phyloP scores from a whole-genome alignment of 1,139 yeast species.

The Saccharomycopsis hybrid region DNA sequence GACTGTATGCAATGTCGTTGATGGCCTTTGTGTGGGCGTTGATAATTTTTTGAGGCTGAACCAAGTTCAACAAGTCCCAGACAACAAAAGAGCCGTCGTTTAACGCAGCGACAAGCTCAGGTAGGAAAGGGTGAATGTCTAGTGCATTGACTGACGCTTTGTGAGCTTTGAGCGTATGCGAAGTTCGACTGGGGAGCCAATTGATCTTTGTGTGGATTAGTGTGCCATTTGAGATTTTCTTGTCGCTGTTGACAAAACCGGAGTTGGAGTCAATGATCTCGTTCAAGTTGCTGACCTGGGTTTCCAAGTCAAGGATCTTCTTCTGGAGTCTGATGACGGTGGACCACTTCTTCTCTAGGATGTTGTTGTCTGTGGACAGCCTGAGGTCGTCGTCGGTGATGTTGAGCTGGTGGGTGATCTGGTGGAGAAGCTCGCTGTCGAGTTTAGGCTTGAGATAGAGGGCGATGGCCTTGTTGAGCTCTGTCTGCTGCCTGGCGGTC shows the following conservation, averaged over 20 bases:
- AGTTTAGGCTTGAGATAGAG: conserved; percentile 41
- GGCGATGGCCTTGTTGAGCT: conserved; percentile 49
- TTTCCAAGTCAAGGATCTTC: conserved; percentile 54
- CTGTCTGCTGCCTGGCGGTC: conserved; percentile 45
- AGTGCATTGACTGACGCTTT: conserved; percentile 55
- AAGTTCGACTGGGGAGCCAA: conserved; percentile 67
- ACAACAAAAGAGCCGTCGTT: conserved; percentile 68
- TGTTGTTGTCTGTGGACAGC: conserved; percentile 25
- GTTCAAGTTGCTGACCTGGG: conserved; percentile 24
- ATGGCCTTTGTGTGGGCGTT: conserved; percentile 76
- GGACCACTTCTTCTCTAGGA: conserved; percentile 84
- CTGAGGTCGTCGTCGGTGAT: conserved; percentile 22
- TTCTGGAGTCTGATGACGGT: conserved; percentile 78
- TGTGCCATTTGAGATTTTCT: conserved; percentile 27
- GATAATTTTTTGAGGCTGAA: conserved; percentile 62
- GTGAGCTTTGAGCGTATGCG: conserved; percentile 49
- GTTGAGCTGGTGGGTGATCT: conserved; percentile 22
- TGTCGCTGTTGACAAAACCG: conserved; percentile 3
- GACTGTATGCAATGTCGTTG: conserved; percentile 53
- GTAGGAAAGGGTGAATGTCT: conserved; percentile 67
- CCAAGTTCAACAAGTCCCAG: conserved; percentile 64
- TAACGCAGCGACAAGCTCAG: conserved; percentile 60
- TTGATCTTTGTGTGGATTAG: conserved; percentile 34
- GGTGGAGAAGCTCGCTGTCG: conserved; percentile 19
- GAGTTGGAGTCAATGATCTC: conserved; percentile 13